Evolutionary conservation across 768 basidiomycete species (phyloP).

Genomic region (Boletus coccyginus): DNA sequence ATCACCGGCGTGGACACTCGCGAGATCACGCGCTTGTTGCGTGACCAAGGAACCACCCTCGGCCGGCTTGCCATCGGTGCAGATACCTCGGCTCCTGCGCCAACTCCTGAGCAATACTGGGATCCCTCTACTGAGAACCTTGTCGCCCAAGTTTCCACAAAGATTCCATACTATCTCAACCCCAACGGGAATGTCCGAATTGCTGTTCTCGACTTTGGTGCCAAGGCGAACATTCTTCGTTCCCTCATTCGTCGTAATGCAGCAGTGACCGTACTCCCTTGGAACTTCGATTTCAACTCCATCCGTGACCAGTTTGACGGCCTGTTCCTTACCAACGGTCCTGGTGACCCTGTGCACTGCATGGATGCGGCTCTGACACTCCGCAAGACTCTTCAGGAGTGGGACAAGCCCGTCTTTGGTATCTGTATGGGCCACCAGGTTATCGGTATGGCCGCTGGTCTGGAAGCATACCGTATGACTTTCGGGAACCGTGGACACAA

Average conservation of each 20-base stretch:
- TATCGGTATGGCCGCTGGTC: slow-evolving; percentile 94
- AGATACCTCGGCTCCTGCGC: slow-evolving; percentile 60
- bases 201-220: slow-evolving; percentile 95
- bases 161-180: slow-evolving; percentile 80
- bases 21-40: slow-evolving; percentile 88
- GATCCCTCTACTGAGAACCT: slow-evolving; percentile 91
- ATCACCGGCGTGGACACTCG: slow-evolving; percentile 98
- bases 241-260: slow-evolving; percentile 89
- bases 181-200: slow-evolving; percentile 85
- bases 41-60: slow-evolving; percentile 96
- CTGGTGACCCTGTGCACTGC: slow-evolving; percentile 90
- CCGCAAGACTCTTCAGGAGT: slow-evolving; percentile 79
- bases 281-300: slow-evolving; percentile 96
- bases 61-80: slow-evolving; percentile 84
- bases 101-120: slow-evolving; percentile 77
- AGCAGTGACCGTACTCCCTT: slow-evolving; percentile 92
- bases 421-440: slow-evolving; percentile 99
- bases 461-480: slow-evolving; percentile 97
- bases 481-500: slow-evolving; percentile 99
- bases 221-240: slow-evolving; percentile 96
- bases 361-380: slow-evolving; percentile 81
- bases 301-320: slow-evolving; percentile 91
- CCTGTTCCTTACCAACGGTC: slow-evolving; percentile 94
- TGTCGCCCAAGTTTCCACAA: slow-evolving; percentile 90
- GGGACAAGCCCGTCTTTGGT: slow-evolving; percentile 93